Evolutionary conservation across 1,139 yeast genomes (phyloP).

Genomic region (Suhomyces panamericanus): DNA sequence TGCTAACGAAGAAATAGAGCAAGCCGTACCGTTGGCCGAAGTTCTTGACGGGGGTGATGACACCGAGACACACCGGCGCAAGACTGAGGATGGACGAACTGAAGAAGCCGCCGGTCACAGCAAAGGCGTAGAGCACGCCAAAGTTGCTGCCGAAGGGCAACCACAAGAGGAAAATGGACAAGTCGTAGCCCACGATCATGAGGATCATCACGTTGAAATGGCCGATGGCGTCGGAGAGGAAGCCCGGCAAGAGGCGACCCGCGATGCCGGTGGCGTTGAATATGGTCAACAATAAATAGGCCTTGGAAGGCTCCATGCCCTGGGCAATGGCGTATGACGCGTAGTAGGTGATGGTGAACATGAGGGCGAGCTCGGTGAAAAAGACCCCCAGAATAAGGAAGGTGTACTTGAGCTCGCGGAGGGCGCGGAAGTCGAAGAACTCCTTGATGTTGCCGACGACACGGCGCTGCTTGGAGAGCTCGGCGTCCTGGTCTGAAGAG

Average conservation of each 20-base stretch:
- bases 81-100: slow-evolving; percentile 33
- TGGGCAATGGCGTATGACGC: slow-evolving; percentile 46
- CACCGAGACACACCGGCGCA: slow-evolving; percentile 43
- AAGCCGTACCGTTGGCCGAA: slow-evolving; percentile 47
- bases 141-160: slow-evolving; percentile 39
- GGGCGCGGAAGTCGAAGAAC: slow-evolving; percentile 27
- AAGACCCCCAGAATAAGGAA: slow-evolving; percentile 37
- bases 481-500: too few species aligned
- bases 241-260: slow-evolving; percentile 43
- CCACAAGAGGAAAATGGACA: slow-evolving; percentile 39
- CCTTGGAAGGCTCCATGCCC: slow-evolving; percentile 37
- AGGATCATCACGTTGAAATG: slow-evolving; percentile 40
- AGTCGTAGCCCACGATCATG: slow-evolving; percentile 33
- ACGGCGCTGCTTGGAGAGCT: slow-evolving; percentile 1
- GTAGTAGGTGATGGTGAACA: slow-evolving; percentile 47
- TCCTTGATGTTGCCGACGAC: slow-evolving; percentile 13
- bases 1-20: slow-evolving; percentile 39
- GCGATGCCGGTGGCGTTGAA: slow-evolving; percentile 42
- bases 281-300: slow-evolving; percentile 39
- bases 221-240: slow-evolving; percentile 39
- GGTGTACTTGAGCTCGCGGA: slow-evolving; percentile 28
- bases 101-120: slow-evolving; percentile 37
- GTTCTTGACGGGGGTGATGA: slow-evolving; percentile 38
- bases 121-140: slow-evolving; percentile 36
- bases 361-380: slow-evolving; percentile 55